Base-by-base conservation (phyloP, 306 rosid species). In the Fragaria iinumae region DNA sequence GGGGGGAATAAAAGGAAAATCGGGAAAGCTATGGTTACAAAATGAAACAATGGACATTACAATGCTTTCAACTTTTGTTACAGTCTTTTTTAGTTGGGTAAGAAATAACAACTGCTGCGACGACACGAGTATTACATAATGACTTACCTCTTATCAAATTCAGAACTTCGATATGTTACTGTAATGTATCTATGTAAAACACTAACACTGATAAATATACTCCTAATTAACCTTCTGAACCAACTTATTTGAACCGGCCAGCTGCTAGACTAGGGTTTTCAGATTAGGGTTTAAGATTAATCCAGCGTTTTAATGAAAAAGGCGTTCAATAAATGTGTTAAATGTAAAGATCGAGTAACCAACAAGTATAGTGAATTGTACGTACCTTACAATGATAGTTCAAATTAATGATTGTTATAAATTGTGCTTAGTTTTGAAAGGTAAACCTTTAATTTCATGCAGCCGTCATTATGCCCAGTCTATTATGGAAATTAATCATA, bases 381-480 rank as follows among this genome's bases (percentile, higher is more conserved):
- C 59, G 4, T 55, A 55, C 60, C 5, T 50, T 20, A 55, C 60
- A 55, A 7, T 55, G 11, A 55, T 20, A 55, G 25, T 55, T n/a
- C 23, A 3, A 55, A 55, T 20, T 17, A 23, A 57, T 57, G 64
- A 57, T 23, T 57, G 16, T 57, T 4, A 23, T 57, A 23, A 21
- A 21, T 23, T 4, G 29, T 57, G 64, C 34, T n/a, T 55, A 55
- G 27, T 55, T 55, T n/a, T 55, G 27, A 18, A 55, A n/a, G 60
- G 60, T n/a, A 55, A 55, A 55, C 13, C 4, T 2, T 48, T 48
- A 57, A 57, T 53, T 14, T 41, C n/a, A 36, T 16, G 41, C 53
- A 73, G 55, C 69, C 43, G 56, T 57, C 55, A 73, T 57, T 57
- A 11, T 57, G 56, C 69, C 39, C 8, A 57, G 56, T 43, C 62